Evolutionary conservation across 2,329 filamentous ascomycete genomes (phyloP).

Genomic region (Cryphonectria parasitica): DNA sequence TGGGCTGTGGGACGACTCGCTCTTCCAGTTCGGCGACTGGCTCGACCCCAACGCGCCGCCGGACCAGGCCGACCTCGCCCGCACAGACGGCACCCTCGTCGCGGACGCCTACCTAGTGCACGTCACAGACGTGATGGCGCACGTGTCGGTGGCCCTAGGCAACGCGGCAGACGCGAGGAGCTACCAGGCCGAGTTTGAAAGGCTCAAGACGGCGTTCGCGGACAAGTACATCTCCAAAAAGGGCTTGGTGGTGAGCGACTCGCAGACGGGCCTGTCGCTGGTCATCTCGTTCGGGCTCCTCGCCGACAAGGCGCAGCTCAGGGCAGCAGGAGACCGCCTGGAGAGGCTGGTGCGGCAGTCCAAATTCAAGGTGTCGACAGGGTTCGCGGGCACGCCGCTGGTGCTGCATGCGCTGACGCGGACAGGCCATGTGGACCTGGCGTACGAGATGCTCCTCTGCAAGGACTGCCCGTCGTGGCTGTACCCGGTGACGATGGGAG

Average conservation of each 20-base stretch:
- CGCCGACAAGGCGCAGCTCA: background rate
- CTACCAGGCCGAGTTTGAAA: slow-evolving; percentile 32
- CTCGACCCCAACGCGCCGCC: slow-evolving; percentile 45
- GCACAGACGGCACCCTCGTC: slow-evolving; percentile 41
- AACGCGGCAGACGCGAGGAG: slow-evolving; percentile 28
- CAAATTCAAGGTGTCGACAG: slow-evolving; percentile 22
- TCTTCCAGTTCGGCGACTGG: slow-evolving; percentile 46
- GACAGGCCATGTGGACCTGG: slow-evolving; percentile 38
- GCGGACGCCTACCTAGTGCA: slow-evolving; percentile 45
- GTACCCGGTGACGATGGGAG: slow-evolving; percentile 44
- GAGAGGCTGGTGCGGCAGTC: slow-evolving; percentile 25
- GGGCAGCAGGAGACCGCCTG: slow-evolving; percentile 25
- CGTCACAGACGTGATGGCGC: slow-evolving; percentile 37
- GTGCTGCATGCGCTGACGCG: slow-evolving; percentile 28
- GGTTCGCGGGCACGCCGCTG: slow-evolving; percentile 29
- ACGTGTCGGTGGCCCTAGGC: slow-evolving; percentile 35
- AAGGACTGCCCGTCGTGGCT: slow-evolving; percentile 45
- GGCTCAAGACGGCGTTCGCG: slow-evolving; percentile 34
- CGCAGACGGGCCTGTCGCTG: slow-evolving; percentile 38
- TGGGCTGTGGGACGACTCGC: slow-evolving; percentile 40
- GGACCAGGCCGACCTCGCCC: slow-evolving; percentile 38
- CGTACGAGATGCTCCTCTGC: slow-evolving; percentile 54
- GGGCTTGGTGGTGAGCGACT: slow-evolving; percentile 33
- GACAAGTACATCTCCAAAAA: slow-evolving; percentile 34
- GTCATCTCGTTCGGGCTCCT: slow-evolving; percentile 35